Percentiles rank a stretch among this genome's conserved stretches.
Evolutionary conservation across 495 filamentous ascomycete species (phyloP).

Genomic region (Penicillium mononematosum): DNA sequence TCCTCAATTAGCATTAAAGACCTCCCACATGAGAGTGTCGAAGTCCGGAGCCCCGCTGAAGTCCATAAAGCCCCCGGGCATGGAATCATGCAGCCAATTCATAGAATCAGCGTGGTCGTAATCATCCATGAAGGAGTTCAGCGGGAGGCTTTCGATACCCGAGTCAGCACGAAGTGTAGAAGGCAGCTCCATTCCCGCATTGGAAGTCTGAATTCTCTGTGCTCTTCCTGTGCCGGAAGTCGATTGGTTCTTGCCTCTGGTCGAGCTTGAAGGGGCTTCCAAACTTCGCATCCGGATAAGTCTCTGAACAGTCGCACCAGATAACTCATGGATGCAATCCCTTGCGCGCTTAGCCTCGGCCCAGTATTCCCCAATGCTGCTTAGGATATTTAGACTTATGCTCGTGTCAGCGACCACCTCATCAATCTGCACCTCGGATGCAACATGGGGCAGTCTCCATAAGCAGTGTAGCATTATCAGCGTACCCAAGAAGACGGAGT

Average conservation of each 20-base stretch:
- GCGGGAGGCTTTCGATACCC: neutral
- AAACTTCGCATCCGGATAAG: conserved; percentile 32
- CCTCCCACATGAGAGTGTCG: conserved; percentile 37
- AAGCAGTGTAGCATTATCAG: conserved; percentile 45
- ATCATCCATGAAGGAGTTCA: conserved; percentile 15
- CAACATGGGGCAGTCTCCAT: conserved; percentile 37
- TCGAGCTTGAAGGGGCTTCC: conserved; percentile 4
- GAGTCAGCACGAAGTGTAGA: neutral
- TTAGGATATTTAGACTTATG: conserved; percentile 42
- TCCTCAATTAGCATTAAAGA: conserved; percentile 24
- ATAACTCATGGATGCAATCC: conserved; percentile 45
- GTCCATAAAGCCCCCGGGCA: conserved; percentile 31
- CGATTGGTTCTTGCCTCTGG: neutral
- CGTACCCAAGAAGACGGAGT: conserved; percentile 42
- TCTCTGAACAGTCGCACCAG: conserved; percentile 37
- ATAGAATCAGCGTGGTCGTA: conserved; percentile 15
- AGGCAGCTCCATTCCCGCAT: neutral
- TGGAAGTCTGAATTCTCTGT: neutral
- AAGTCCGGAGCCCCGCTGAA: conserved; percentile 34
- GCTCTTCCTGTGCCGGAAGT: neutral
- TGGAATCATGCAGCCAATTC: conserved; percentile 31
- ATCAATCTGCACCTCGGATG: conserved; percentile 37
- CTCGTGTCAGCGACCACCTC: conserved; percentile 39
- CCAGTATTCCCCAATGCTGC: conserved; percentile 50
- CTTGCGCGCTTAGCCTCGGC: conserved; percentile 42